Evolutionary conservation across 495 filamentous ascomycete genomes (phyloP).

Genomic region (Beverwykella pulmonaria): DNA sequence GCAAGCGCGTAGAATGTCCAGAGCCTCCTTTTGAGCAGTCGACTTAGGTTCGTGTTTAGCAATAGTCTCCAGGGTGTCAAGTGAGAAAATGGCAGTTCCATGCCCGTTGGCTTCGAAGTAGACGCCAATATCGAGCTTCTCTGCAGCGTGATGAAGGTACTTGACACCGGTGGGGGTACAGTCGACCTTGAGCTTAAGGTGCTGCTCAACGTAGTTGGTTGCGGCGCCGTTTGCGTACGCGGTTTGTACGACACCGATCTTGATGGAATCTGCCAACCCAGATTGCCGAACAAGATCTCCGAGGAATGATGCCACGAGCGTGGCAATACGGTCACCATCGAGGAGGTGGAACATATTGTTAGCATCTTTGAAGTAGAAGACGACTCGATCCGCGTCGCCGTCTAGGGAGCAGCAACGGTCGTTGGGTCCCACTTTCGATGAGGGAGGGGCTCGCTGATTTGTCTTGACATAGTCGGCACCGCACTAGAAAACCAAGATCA

Average conservation of each 20-base stretch:
- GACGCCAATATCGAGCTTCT: conserved; percentile 88
- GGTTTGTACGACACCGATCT: conserved; percentile 92
- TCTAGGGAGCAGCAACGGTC: conserved; percentile 90
- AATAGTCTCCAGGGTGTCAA: conserved; percentile 76
- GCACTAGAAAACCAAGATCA: conserved; percentile 58
- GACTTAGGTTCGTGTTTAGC: conserved; percentile 78
- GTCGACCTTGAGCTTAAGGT: conserved; percentile 83
- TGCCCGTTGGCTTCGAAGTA: conserved; percentile 99
- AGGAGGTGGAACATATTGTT: conserved; percentile 83
- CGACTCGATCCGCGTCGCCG: conserved; percentile 90
- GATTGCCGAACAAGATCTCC: conserved; percentile 80
- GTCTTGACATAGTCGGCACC: conserved; percentile 98
- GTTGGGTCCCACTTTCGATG: conserved; percentile 70
- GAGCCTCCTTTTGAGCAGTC: conserved; percentile 81
- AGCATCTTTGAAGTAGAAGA: conserved; percentile 90
- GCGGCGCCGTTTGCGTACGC: conserved; percentile 97
- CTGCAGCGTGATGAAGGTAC: conserved; percentile 92
- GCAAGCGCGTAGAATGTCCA: conserved; percentile 78
- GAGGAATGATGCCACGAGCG: conserved; percentile 90
- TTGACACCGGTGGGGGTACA: conserved; percentile 97
- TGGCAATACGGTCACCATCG: conserved; percentile 96
- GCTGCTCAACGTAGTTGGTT: conserved; percentile 85
- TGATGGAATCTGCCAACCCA: conserved; percentile 75
- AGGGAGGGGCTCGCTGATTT: conserved; percentile 85
- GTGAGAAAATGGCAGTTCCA: conserved; percentile 93